These are phyloP conservation scores for Suillus tomentosus DNA, from an alignment of 768 basidiomycete genomes.

Conservation along the genomic window DNA sequence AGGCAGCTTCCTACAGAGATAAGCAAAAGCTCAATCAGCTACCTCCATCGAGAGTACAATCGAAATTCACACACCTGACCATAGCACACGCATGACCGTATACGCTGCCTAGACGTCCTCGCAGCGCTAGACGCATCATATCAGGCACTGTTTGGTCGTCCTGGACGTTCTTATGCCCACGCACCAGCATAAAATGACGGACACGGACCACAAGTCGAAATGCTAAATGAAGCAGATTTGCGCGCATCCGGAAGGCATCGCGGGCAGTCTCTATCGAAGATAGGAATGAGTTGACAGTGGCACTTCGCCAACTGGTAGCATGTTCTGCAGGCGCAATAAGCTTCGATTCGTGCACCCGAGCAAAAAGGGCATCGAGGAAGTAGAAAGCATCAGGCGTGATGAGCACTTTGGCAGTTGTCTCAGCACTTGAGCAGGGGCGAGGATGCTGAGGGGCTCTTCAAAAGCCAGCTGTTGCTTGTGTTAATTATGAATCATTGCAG, in stretches of 20 bases:
- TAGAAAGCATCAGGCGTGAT: slow-evolving; percentile 22
- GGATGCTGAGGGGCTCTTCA: slow-evolving; percentile 53
- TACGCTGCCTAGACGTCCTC: slow-evolving; percentile 45
- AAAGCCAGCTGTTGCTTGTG: slow-evolving; percentile 53
- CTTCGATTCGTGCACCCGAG: slow-evolving; percentile 34
- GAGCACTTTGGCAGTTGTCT: slow-evolving; percentile 14
- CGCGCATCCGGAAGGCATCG: slow-evolving; percentile 31
- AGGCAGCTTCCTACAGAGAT: slow-evolving; percentile 44
- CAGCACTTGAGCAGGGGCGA: slow-evolving; percentile 19
- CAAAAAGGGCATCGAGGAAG: slow-evolving; percentile 42
- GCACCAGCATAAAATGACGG: slow-evolving; percentile 43
- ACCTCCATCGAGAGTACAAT: slow-evolving; percentile 19
- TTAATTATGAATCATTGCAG: background rate
- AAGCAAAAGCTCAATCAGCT: slow-evolving; percentile 1
- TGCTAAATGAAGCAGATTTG: slow-evolving; percentile 44
- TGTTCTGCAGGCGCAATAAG: slow-evolving; percentile 18
- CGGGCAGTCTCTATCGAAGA: slow-evolving; percentile 41
- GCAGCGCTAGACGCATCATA: slow-evolving; percentile 47
- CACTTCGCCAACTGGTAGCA: slow-evolving; percentile 28
- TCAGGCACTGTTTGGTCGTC: slow-evolving; percentile 33
- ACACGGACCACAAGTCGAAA: slow-evolving; percentile 49
- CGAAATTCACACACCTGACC: slow-evolving; percentile 42
- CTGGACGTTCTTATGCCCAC: slow-evolving; percentile 45
- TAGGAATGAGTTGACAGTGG: slow-evolving; percentile 34
- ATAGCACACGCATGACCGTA: slow-evolving; percentile 47